Percentiles rank a stretch among this genome's conserved stretches.
phyloP scores from a whole-genome alignment of 805 yeast species.

The Barnettozyma californica region DNA sequence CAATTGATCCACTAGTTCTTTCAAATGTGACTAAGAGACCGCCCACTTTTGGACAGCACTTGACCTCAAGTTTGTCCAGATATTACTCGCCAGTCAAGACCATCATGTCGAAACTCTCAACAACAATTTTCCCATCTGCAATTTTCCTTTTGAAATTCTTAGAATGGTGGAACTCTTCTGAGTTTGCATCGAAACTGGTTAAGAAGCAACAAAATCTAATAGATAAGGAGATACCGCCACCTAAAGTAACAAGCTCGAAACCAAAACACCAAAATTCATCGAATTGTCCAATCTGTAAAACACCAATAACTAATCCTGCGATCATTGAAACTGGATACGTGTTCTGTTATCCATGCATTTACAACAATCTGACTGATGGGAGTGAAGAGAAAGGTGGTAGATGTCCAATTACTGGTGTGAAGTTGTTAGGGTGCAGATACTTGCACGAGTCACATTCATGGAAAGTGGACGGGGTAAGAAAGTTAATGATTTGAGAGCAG shows the following conservation, averaged over 20 bases:
- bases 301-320: slow-evolving; percentile 69
- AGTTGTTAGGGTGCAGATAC: slow-evolving; percentile 65
- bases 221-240: slow-evolving; percentile 44
- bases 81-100: slow-evolving; percentile 16
- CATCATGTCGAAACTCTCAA: slow-evolving; percentile 18
- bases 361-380: slow-evolving; percentile 49
- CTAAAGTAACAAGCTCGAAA: slow-evolving; percentile 9
- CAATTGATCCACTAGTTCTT: background rate
- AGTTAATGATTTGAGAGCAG: slow-evolving; percentile 50
- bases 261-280: slow-evolving; percentile 28
- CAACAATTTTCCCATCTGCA: slow-evolving; percentile 67
- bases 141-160: slow-evolving; percentile 76
- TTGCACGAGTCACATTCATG: slow-evolving; percentile 53
- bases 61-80: slow-evolving; percentile 6
- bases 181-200: slow-evolving; percentile 55
- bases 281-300: slow-evolving; percentile 66
- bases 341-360: slow-evolving; percentile 84
- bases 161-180: slow-evolving; percentile 90
- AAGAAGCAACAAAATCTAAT: slow-evolving; percentile 41
- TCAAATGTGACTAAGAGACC: slow-evolving; percentile 15
- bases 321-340: slow-evolving; percentile 89
- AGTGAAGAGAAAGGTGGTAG: slow-evolving; percentile 50
- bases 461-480: slow-evolving; percentile 70
- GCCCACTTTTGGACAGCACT: slow-evolving; percentile 23
- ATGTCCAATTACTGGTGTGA: slow-evolving; percentile 80